Evolutionary conservation across 495 filamentous ascomycete genomes (phyloP), one percentile per base, ranked within the genome.

Genomic region (Penicillium cinerascens): DNA sequence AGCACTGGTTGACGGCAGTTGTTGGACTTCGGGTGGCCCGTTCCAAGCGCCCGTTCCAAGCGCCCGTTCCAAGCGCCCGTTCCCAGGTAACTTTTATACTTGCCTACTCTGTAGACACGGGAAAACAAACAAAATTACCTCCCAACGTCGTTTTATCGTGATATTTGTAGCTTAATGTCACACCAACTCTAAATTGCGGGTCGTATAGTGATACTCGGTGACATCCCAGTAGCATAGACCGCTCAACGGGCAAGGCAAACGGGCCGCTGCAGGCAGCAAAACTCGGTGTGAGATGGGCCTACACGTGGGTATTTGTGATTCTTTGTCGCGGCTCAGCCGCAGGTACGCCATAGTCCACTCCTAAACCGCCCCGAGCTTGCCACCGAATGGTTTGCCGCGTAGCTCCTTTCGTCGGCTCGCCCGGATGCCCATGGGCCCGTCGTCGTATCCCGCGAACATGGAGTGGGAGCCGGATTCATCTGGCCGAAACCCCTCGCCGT

Each of bases 401-500:
- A 49, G 49, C 43, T 54, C 68, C 57, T 53, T 66, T 33, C 59
- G 51, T 11, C 47, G 47, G n/a, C n/a, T n/a, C 11, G 33, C 40
- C 35, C 60, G 56, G 37, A 54, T 43, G 40, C 60, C 58, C 26
- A 54, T 40, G 47, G 60, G 56, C 17, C 45, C 47, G 11, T 74
- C 73, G 18, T 76, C 74, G 15, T 64, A 63, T 27, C 60, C 39
- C 44, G 58, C 55, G 56, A 72, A 73, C 38, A 67, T 52, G 23
- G 54, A 20, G 15, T 61, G 60, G 42, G 48, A 50, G 42, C 52
- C 55, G 26, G 52, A 25, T 11, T 74, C 68, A 20, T 77, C 72
- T 10, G 57, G 47, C 39, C 76, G 83, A 67, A 89, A 89, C 3
- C 88, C 89, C 7, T 92, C 89, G 15, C 89, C 86, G 58, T 82